Evolutionary conservation across 371 early-diverging fungal species (phyloP), one percentile per base, ranked within the genome.

Genomic region (Syncephalis plumigaleata): DNA sequence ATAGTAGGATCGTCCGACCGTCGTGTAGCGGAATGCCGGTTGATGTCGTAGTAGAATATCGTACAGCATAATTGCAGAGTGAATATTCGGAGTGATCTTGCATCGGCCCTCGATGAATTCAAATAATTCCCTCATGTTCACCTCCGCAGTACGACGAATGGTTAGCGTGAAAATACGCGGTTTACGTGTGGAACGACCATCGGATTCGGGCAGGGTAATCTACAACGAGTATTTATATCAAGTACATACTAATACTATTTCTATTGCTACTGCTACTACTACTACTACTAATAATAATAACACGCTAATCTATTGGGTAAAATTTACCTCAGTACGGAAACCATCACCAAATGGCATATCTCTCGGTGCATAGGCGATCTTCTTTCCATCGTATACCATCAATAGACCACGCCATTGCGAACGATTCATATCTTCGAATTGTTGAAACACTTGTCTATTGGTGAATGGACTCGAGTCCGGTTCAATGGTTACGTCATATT

Each of bases 1-100:
- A 57, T 73, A 92, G 65, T 90, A 91, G 7, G 87, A 89, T 0
- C 91, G 72, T 20, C 87, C 89, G 26, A 87, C 72, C 16, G 75
- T 81, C 3, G 75, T 66, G 59, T 81, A 75, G 36, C 59, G 53
- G 51, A 75, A 57, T 5, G 81, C 70, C 5, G 87, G 81, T 1
- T 75, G 65, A 44, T 87, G 79, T 25, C 85, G 75, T 26, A 91
- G 72, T 0, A 89, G 57, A 23, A 84, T 68, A 48, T 91, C 91
- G 26, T 91, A 58, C 0, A 83, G 86, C 63, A 68, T 75, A 44
- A 89, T 74, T n/a, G 82, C 80, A 42, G 65, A 60, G 48, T 52
- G 50, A 15, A 58, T 60, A 45, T 66, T 66, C 49, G 61, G 49
- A 3, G 65, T 67, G 31, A 58, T 39, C 20, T 55, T 44, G 7